Percentiles rank a stretch among this genome's conserved stretches.
phyloP scores from a whole-genome alignment of 1,139 yeast genomes.

The Pichia sp. region DNA sequence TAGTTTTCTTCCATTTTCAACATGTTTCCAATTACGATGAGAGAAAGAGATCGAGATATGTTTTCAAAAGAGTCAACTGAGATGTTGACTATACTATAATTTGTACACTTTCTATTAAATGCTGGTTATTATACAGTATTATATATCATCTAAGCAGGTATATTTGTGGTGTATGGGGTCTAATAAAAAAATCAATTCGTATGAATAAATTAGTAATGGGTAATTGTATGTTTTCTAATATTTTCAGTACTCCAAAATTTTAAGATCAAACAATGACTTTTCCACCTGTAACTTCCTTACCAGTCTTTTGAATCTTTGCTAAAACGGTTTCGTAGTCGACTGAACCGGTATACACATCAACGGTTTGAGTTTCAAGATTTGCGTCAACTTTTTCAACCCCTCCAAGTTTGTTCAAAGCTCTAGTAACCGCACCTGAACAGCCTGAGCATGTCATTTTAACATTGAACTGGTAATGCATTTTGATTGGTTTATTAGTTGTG shows the following conservation, averaged over 20 bases:
- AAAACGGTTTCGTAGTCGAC: constrained; percentile 63
- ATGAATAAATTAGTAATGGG: not conserved
- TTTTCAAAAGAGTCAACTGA: too few species aligned
- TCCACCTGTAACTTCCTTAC: constrained; percentile 74
- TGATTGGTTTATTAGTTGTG: not conserved
- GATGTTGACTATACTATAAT: too few species aligned
- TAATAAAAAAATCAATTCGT: too few species aligned
- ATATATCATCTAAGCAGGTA: not conserved
- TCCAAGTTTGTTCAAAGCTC: constrained; percentile 64
- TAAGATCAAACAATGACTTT: constrained; percentile 31
- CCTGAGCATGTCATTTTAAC: constrained; percentile 82
- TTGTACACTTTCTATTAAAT: too few species aligned
- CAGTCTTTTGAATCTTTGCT: constrained; percentile 80
- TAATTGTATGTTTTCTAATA: not conserved
- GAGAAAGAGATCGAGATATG: too few species aligned
- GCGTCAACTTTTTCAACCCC: constrained; percentile 71
- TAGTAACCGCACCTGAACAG: constrained; percentile 81
- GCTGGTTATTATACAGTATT: not conserved
- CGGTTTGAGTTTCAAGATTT: constrained; percentile 75
- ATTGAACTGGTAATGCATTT: constrained; percentile 61
- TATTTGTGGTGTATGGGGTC: not conserved
- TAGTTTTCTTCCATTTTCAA: too few species aligned
- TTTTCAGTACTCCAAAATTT: not conserved
- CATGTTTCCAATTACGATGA: not conserved
- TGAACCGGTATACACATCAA: constrained; percentile 60